phyloP scores from a whole-genome alignment of 2,329 filamentous ascomycete species.

The Bipolaris oryzae region DNA sequence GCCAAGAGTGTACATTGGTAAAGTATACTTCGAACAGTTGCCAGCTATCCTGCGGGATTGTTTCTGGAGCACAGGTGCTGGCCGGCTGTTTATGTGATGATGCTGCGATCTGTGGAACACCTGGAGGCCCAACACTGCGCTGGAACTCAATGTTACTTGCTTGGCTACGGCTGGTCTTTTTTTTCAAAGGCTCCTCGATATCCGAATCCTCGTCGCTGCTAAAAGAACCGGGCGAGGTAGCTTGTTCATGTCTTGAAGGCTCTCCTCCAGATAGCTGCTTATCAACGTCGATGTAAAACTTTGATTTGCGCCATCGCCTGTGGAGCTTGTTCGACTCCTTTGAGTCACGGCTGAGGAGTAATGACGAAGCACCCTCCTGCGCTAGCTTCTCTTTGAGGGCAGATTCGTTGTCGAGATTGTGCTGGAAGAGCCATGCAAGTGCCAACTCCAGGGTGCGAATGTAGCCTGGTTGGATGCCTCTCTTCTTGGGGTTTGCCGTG shows the following conservation, averaged over 20 bases:
- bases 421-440: slow-evolving; percentile 69
- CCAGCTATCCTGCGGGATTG: slow-evolving; percentile 62
- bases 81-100: neutral
- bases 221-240: slow-evolving; percentile 23
- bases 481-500: slow-evolving; percentile 73
- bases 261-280: slow-evolving; percentile 61
- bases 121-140: neutral
- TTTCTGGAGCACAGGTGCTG: neutral
- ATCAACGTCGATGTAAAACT: slow-evolving; percentile 67
- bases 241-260: slow-evolving; percentile 29
- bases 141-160: slow-evolving; percentile 2
- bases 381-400: slow-evolving; percentile 62
- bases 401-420: slow-evolving; percentile 64
- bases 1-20: slow-evolving; percentile 76
- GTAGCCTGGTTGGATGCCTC: slow-evolving; percentile 80
- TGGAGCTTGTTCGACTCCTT: slow-evolving; percentile 64
- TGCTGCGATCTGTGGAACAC: neutral
- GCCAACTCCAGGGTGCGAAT: slow-evolving; percentile 74
- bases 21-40: slow-evolving; percentile 74
- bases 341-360: slow-evolving; percentile 60
- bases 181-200: slow-evolving; percentile 17
- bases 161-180: slow-evolving; percentile 2
- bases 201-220: slow-evolving; percentile 40
- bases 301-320: slow-evolving; percentile 67
- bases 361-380: slow-evolving; percentile 53